Conservation (phyloP, 306 rosid species). For the Trifolium fragiferum region DNA sequence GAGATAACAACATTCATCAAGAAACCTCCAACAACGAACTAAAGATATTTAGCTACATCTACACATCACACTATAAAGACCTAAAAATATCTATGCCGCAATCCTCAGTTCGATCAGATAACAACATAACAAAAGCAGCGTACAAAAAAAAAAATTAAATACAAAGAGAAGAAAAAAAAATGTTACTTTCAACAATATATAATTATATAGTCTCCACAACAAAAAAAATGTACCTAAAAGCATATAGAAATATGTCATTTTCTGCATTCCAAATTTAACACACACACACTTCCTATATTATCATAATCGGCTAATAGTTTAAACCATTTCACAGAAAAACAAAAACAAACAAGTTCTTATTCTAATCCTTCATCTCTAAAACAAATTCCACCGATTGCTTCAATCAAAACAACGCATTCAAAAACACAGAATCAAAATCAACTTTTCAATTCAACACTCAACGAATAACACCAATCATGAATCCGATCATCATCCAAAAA, state of each 20-base stretch:
- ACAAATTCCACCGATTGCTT: constrained; percentile 36
- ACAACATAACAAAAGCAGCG: constrained; percentile 45
- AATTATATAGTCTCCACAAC: constrained; percentile 38
- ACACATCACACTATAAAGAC: not conserved
- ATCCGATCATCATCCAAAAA: constrained; percentile 60
- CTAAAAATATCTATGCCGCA: constrained; percentile 15
- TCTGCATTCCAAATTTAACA: constrained; percentile 35
- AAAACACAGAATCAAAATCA: not conserved
- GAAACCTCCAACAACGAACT: constrained; percentile 18
- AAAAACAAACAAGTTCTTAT: constrained; percentile 10
- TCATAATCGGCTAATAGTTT: constrained; percentile 28
- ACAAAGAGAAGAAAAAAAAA: constrained; percentile 29
- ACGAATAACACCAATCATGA: constrained; percentile 32
- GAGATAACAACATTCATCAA: constrained; percentile 31
- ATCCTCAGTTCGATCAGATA: constrained; percentile 39
- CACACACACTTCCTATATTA: constrained; percentile 22
- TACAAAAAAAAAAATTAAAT: constrained; percentile 47
- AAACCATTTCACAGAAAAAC: constrained; percentile 11
- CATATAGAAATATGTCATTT: constrained; percentile 37
- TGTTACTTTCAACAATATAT: constrained; percentile 45
- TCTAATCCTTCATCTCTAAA: constrained; percentile 39
- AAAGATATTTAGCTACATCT: not conserved
- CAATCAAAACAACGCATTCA: constrained; percentile 3
- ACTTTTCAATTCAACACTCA: constrained; percentile 10
- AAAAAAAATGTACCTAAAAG: constrained; percentile 51